Evolutionary conservation across 73 alveolate genomes (phyloP).

Genomic region (Paramecium tetraurelia): DNA sequence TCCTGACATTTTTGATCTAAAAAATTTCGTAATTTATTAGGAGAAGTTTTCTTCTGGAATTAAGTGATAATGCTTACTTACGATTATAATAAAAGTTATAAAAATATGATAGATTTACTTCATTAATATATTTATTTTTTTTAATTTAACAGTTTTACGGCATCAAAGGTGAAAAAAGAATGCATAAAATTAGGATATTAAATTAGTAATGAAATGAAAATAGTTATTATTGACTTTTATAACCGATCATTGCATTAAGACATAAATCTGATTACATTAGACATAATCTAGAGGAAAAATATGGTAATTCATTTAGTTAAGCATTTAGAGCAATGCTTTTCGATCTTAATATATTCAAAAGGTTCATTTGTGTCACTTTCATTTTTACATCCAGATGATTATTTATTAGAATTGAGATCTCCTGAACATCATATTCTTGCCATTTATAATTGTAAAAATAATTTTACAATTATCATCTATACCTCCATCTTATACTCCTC

Average conservation of each 20-base stretch:
- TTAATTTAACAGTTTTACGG: neutral
- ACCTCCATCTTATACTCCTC: constrained; percentile 4
- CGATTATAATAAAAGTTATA: neutral
- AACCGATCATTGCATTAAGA: neutral
- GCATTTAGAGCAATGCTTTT: neutral
- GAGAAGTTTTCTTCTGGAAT: neutral
- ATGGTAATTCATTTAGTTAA: neutral
- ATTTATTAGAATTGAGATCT: neutral
- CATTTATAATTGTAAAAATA: neutral
- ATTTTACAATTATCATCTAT: too few relatives aligned
- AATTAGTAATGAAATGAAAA: constrained; percentile 27
- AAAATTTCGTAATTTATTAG: neutral
- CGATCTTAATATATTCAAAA: neutral
- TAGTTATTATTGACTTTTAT: neutral
- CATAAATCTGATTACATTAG: constrained; percentile 36
- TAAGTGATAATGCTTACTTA: constrained; percentile 18
- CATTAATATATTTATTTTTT: neutral
- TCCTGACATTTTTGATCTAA: neutral
- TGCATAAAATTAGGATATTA: neutral
- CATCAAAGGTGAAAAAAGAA: neutral
- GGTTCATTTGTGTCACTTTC: constrained; percentile 27
- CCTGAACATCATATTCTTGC: constrained; percentile 31
- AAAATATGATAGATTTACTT: neutral
- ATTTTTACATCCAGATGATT: constrained; percentile 26
- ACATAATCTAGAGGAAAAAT: constrained; percentile 43